Base-by-base conservation (phyloP, 306 rosid genomes). In the Cyclanthera cordifolia region DNA sequence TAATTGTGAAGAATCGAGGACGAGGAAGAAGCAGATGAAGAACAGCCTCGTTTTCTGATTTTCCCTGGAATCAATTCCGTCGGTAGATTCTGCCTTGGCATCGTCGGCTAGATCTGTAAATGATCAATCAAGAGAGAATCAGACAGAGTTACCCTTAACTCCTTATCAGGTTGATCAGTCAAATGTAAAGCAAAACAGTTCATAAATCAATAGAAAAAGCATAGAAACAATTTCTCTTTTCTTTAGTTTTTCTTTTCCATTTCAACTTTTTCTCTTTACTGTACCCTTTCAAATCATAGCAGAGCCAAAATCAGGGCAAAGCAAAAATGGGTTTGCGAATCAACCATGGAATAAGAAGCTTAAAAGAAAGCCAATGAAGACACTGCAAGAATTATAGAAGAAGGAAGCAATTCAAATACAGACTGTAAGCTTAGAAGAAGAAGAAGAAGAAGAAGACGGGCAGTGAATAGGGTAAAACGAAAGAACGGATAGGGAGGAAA, bases 21-120 rank as follows among this genome's bases (percentile, higher is more conserved):
- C 0, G 99, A 86, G 1, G 97, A 90, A 2, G 97, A 90, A 10
- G 97, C 99, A 23, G 97, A 84, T 6, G 99, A 88, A 2, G 99
- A 90, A 60, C 96, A 90, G 0, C 99, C 99, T 67, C 99, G 95
- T 80, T 94, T 94, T 73, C 99, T 64, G 78, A 90, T 94, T 78
- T 94, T 94, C 3, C 97, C 96, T 1, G 95, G 99, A 47, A 94
- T 82, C 82, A 79, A 63, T 61, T 87, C 94, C 88, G 77, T 80
- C 74, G 54, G 78, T 48, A 73, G 72, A 60, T 79, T 84, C 63
- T 84, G 94, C 81, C 86, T 93, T 53, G 84, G 90, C 95, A 90
- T 87, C 79, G 53, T 57, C 74, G 23, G 15, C 24, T 24, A 57
- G 75, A 57, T 58, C 69, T 72, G 75, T 50, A 63, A 6, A 57